These are phyloP conservation scores for Chamaecrista fasciculata DNA, from an alignment of 306 rosid species.

Conservation along the genomic window DNA sequence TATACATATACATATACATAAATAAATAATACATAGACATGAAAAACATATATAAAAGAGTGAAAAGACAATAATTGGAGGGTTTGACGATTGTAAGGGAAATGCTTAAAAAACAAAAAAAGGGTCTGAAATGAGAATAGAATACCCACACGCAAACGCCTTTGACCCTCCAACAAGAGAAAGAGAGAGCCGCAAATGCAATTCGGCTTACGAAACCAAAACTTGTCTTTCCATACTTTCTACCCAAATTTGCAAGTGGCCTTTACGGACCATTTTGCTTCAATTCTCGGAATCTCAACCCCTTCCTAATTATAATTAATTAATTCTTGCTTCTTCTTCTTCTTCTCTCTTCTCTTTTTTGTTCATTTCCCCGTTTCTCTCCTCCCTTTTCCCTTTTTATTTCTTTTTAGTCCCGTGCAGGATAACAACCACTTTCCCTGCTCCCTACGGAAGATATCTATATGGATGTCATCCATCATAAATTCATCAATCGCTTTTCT, in stretches of 20 bases:
- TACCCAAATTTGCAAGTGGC: conserved; percentile 34
- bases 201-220: conserved; percentile 58
- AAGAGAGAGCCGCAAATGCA: conserved; percentile 74
- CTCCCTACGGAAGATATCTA: conserved; percentile 64
- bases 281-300: conserved; percentile 49
- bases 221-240: conserved; percentile 18
- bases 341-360: background rate
- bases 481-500: too few species aligned
- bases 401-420: background rate
- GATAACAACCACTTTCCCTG: conserved; percentile 47
- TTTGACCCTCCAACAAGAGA: conserved; percentile 56
- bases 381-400: too few species aligned
- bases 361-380: too few species aligned
- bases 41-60: conserved; percentile 42
- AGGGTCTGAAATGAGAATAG: conserved; percentile 39
- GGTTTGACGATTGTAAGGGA: conserved; percentile 62
- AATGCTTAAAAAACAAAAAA: conserved; percentile 20
- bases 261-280: conserved; percentile 36
- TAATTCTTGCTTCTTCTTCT: background rate
- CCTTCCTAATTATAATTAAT: background rate
- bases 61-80: conserved; percentile 71
- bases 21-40: too few species aligned
- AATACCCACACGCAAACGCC: conserved; percentile 86
- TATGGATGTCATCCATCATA: too few species aligned
- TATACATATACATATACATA: too few species aligned